Conservation (phyloP, 1,284 basidiomycete genomes). For the Tetrapyrgos nigripes region DNA sequence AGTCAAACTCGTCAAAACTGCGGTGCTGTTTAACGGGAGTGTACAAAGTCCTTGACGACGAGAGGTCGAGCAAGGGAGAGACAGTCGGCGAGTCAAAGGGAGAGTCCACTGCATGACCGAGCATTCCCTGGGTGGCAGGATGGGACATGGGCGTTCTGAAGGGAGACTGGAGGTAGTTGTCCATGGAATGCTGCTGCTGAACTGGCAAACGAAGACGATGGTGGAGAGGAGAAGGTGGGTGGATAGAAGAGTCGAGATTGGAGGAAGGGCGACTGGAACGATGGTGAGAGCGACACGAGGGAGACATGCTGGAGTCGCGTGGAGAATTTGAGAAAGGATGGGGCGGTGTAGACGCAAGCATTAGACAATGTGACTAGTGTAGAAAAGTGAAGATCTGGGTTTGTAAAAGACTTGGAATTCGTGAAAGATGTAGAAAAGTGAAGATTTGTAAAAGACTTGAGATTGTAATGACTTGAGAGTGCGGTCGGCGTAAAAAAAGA, state of each 20-base stretch:
- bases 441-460: too few species aligned
- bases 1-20: conserved; percentile 16
- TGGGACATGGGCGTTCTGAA: conserved; percentile 46
- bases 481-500: too few species aligned
- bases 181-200: conserved; percentile 42
- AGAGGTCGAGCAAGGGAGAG: conserved; percentile 41
- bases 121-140: conserved; percentile 44
- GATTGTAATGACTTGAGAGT: too few species aligned
- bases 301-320: conserved; percentile 49
- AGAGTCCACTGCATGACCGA: conserved; percentile 43
- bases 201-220: conserved; percentile 43
- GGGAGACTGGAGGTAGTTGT: conserved; percentile 62
- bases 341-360: conserved; percentile 50
- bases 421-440: neutral
- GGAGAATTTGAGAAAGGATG: conserved; percentile 35
- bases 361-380: conserved; percentile 25
- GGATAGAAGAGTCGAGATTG: conserved; percentile 61
- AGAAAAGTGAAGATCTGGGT: too few species aligned
- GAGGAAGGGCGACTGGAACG: conserved; percentile 39
- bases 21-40: conserved; percentile 61
- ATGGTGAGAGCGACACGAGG: conserved; percentile 50
- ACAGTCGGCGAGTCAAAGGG: conserved; percentile 41
- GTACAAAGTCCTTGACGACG: conserved; percentile 52
- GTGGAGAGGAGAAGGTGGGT: conserved; percentile 67
- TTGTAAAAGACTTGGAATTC: neutral